A percentile compares a stretch with the other conserved stretches of the same genome.
These are phyloP conservation scores for Aspergillus calidoustus DNA, from an alignment of 2,329 filamentous ascomycete genomes.

Conservation along the genomic window DNA sequence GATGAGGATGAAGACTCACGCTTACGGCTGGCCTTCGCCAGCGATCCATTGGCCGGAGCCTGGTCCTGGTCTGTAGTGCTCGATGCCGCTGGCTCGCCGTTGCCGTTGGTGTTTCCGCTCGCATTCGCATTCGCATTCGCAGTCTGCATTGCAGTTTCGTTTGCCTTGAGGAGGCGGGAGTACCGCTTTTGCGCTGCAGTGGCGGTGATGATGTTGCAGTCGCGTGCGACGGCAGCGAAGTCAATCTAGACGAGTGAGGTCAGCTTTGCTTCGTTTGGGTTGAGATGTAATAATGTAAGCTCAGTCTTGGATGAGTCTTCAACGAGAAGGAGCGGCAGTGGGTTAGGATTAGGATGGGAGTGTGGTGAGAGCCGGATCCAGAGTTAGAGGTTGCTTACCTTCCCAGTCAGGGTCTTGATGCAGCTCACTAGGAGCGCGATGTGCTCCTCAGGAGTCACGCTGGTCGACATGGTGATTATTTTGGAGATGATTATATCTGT, in stretches of 20 bases:
- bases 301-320: not conserved
- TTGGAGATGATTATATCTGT: not conserved
- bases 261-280: not conserved
- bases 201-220: constrained; percentile 67
- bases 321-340: not conserved
- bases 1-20: not conserved
- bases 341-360: not conserved
- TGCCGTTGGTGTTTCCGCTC: not conserved
- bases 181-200: constrained; percentile 75
- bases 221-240: constrained; percentile 66
- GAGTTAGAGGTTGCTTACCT: constrained; percentile 49
- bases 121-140: not conserved
- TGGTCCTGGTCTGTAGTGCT: not conserved
- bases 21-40: not conserved
- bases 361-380: not conserved
- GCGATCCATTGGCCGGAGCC: not conserved
- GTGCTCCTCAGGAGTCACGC: constrained; percentile 58
- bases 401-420: constrained; percentile 65
- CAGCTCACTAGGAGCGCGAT: constrained; percentile 70
- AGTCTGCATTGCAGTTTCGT: constrained; percentile 38
- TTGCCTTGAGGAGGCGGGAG: constrained; percentile 66
- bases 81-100: not conserved
- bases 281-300: not conserved
- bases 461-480: constrained; percentile 46
- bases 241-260: constrained; percentile 57